Evolutionary conservation across 768 basidiomycete species (phyloP), one percentile per base, ranked within the genome.

Genomic region (Mycena filopes): DNA sequence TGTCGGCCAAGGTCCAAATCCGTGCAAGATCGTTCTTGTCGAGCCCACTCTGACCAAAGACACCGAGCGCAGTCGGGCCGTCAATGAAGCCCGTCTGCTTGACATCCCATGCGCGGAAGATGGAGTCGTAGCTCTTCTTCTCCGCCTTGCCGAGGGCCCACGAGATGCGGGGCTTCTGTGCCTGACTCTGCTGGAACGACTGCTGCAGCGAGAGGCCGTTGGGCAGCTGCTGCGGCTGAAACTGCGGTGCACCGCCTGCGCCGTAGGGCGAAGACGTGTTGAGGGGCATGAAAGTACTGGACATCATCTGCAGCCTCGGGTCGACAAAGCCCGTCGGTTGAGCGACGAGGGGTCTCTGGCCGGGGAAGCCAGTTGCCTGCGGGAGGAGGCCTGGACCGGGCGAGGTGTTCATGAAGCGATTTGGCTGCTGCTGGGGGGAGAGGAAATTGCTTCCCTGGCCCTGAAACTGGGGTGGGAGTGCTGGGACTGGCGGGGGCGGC

Each of bases 21-120:
- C 90, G 87, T 59, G 96, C 96, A 23, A 99, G 81, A 72, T 98
- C 96, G 65, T 97, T 92, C 78, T 91, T 91, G 15, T 88, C 86
- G 20, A 99, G 74, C 0, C 95, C 97, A 78, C 94, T 96, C 72
- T 95, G 92, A 0, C 96, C 94, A 79, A 99, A 99, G 26, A 98
- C 95, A 74, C 97, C 94, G 47, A 92, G 80, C 1, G 96, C 97
- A 18, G 87, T 92, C 68, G 85, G 80, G 28, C 98, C 96, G 50
- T 78, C 87, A 73, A 99, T 94, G 77, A 96, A 99, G 0, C 96
- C 95, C 0, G 88, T 87, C 10, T 84, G 82, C 42, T 87, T 83
- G 0, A 88, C 78, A 74, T 98, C 97, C 98, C 98, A 99, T n/a
- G 94, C 91, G 63, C 97, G 84, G 81, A 99, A 99, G 72, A 99